These are phyloP conservation scores for Pseudogymnoascus sp. DNA, from an alignment of 2,329 filamentous ascomycete species.

Conservation along the genomic window DNA sequence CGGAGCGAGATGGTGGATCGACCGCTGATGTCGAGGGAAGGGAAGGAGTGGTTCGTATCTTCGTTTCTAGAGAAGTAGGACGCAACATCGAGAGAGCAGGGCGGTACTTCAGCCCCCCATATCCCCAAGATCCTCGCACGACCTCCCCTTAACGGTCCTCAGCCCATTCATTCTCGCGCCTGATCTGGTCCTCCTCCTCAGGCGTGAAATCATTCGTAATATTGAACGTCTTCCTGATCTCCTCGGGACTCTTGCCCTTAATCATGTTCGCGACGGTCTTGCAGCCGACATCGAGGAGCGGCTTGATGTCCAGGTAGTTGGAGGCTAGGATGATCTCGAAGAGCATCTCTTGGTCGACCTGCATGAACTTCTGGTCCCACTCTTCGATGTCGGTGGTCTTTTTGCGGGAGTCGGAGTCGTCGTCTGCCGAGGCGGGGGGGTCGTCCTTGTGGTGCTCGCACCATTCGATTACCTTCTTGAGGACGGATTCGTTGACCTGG, in stretches of 20 bases:
- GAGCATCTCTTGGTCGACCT: slow-evolving; percentile 98
- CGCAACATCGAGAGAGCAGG: no score
- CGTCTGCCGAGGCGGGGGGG: slow-evolving; percentile 71
- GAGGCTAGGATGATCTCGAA: slow-evolving; percentile 98
- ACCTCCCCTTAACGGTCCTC: slow-evolving; percentile 60
- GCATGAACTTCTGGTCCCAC: slow-evolving; percentile 99
- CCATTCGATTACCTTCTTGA: slow-evolving; percentile 97
- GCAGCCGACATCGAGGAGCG: slow-evolving; percentile 93
- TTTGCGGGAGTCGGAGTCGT: slow-evolving; percentile 89
- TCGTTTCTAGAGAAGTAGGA: neutral
- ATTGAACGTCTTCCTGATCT: slow-evolving; percentile 99
- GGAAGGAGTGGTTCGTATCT: neutral
- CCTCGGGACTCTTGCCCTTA: slow-evolving; percentile 98
- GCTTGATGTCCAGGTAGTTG: slow-evolving; percentile 99
- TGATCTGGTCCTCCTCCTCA: slow-evolving; percentile 97
- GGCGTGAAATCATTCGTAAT: slow-evolving; percentile 99
- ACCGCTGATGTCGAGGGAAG: neutral
- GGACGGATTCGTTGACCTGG: slow-evolving; percentile 83
- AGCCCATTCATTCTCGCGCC: slow-evolving; percentile 84
- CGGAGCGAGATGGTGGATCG: neutral
- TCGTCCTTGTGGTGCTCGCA: slow-evolving; percentile 92
- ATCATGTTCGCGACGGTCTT: slow-evolving; percentile 99
- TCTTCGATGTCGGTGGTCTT: slow-evolving; percentile 99
- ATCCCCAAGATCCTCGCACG: neutral
- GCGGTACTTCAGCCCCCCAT: neutral